These are phyloP conservation scores for Rhinocladiella similis DNA, from an alignment of 2,329 filamentous ascomycete species.

Conservation along the genomic window DNA sequence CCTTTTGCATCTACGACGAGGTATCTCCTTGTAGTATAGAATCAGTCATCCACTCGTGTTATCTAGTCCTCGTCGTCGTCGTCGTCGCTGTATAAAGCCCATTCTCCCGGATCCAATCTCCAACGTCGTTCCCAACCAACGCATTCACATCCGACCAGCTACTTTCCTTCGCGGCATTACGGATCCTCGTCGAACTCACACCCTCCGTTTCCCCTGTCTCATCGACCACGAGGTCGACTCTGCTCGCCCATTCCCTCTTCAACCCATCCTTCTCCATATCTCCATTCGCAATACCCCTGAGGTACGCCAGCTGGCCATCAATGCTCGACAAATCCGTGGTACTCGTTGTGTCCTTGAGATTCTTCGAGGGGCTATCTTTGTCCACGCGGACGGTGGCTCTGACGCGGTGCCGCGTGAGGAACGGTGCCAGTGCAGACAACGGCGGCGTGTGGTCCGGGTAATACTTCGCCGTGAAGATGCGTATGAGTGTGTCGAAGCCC, in stretches of 20 bases:
- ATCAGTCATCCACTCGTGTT: too few species aligned
- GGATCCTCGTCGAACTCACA: constrained; percentile 46
- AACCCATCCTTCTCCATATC: constrained; percentile 37
- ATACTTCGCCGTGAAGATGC: constrained; percentile 51
- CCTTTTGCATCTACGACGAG: too few species aligned
- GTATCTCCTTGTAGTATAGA: too few species aligned
- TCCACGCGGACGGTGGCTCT: constrained; percentile 42
- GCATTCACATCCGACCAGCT: constrained; percentile 36
- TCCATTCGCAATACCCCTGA: constrained; percentile 36
- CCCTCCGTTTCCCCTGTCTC: constrained; percentile 33
- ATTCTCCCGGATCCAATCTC: constrained; percentile 20
- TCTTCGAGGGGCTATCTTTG: constrained; percentile 11
- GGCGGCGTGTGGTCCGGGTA: constrained; percentile 45
- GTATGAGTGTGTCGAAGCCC: constrained; percentile 50
- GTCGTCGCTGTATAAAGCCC: constrained; percentile 13
- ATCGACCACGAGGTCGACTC: constrained; percentile 43
- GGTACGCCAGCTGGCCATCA: constrained; percentile 41
- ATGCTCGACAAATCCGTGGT: constrained; percentile 9
- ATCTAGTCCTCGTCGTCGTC: too few species aligned
- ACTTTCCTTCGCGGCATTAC: constrained; percentile 36
- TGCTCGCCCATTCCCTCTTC: constrained; percentile 43
- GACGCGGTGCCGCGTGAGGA: constrained; percentile 45
- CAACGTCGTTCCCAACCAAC: constrained; percentile 33
- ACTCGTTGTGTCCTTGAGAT: constrained; percentile 34
- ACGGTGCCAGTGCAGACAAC: constrained; percentile 41